Evolutionary conservation across 768 basidiomycete genomes (phyloP), one percentile per base, ranked within the genome.

Genomic region (Trametopsis cervina): DNA sequence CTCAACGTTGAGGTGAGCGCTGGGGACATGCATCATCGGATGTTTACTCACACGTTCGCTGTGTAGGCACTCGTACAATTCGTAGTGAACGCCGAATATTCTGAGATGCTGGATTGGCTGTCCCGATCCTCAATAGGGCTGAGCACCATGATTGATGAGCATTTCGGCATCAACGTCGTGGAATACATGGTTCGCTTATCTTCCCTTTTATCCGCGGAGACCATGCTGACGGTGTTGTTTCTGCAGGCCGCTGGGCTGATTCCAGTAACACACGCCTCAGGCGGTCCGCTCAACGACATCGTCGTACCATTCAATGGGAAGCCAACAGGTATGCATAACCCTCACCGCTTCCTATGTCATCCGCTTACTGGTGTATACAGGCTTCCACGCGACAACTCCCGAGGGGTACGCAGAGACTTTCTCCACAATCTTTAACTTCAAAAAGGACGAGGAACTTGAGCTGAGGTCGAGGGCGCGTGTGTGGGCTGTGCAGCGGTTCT

Each of bases 61-160:
- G 10, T 11, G 1, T 55, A 93, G 91, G 67, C 75, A 20, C 70
- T 80, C 47, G 81, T 89, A 22, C 71, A 82, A 44, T 89, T 99
- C 54, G 66, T 88, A 11, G 75, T 95, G 37, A 98, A 98, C 54
- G 90, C 87, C 0, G 69, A 86, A 3, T 97, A 86, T 54, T 60
- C 80, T 0, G 75, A 74, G 22, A 74, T 97, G 51, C 73, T 92
- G 3, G 59, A 64, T 4, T 83, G 85, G 75, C 71, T 99, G 2
- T 80, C 84, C 5, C 68, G 68, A 39, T 81, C 92, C 1, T 87
- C 83, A 52, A 75, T 97, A 13, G 94, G 95, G 0, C 62, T 98
- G 21, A 94, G 89, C 60, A 96, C 95, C 12, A 99, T 99, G 95
- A 77, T 92, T 0, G 93, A 98, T 60, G 95, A 99, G 64, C 95